Evolutionary conservation across 805 yeast species (phyloP), one percentile per base, ranked within the genome.

Genomic region (Sugiyamaella lignohabitans): DNA sequence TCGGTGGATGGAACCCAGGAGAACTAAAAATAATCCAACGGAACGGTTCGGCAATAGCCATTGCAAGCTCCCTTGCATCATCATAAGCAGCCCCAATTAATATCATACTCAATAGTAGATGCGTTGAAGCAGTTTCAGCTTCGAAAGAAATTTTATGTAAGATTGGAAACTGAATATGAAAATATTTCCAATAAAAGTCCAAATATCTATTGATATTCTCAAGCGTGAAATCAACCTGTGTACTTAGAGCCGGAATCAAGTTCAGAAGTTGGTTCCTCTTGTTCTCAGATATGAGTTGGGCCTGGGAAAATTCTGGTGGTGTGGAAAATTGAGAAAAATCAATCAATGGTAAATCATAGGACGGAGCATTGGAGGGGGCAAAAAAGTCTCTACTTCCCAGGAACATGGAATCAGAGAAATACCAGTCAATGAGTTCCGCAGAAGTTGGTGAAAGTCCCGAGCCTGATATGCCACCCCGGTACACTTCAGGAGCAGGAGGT

Each of bases 1-100:
- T 82, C 0, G 95, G 95, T 1, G 93, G 82, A 50, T 76, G 78
- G 60, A 85, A 87, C 45, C 79, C 84, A 10, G 78, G 79, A 42
- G 82, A 76, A 29, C 83, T 75, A 58, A 87, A 87, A 3, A 87
- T 71, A 23, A 75, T 65, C 76, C 82, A 84, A 45, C 96, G 66
- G 23, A 87, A 63, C 0, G 94, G 83, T 37, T 61, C 70, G 0
- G 80, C 77, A 8, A 80, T 70, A 43, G 57, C 53, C 52, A 68
- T 61, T 4, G 78, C 73, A 39, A 79, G 64, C 40, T 63, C 64
- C 6, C 29, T 18, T 3, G 42, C 36, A 18, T 29, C 47, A 4
- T 29, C 8, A 45, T 39, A 44, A 24, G 49, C 45, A 19, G 82
- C 74, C 0, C 87, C 87, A 22, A 80, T 58, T 37, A 78, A 55